A percentile compares a stretch with the other conserved stretches of the same genome.
Conservation (phyloP, 2,329 filamentous ascomycete genomes). For the Eutypa lata region DNA sequence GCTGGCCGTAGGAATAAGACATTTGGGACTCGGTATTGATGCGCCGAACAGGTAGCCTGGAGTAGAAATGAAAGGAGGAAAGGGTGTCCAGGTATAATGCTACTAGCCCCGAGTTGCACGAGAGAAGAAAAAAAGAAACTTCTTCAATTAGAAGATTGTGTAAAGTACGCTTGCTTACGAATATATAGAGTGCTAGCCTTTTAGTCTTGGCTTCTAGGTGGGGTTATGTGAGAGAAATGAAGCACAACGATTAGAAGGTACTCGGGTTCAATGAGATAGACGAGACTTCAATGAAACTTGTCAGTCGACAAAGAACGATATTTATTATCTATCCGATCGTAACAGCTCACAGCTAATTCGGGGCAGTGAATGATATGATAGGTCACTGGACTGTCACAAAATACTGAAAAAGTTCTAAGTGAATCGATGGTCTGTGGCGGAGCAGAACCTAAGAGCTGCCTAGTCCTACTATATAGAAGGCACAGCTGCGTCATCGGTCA, state of each 20-base stretch:
- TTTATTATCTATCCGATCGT: not conserved
- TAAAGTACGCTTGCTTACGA: too few species aligned
- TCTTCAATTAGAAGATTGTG: too few species aligned
- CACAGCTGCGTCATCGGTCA: too few species aligned
- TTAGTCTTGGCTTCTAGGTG: too few species aligned
- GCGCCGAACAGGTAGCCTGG: not conserved
- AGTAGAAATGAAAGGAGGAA: not conserved
- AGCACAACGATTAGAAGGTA: too few species aligned
- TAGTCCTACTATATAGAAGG: too few species aligned
- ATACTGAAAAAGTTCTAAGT: not conserved
- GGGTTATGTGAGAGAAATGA: too few species aligned
- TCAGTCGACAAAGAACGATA: not conserved
- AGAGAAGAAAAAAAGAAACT: too few species aligned
- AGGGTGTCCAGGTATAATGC: too few species aligned
- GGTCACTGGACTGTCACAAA: not conserved
- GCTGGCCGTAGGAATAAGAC: conserved; percentile 19
- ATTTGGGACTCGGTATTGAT: conserved; percentile 3
- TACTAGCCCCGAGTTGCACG: too few species aligned
- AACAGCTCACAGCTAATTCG: not conserved
- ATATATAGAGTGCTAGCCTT: too few species aligned
- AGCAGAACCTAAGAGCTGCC: not conserved
- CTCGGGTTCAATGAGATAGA: not conserved
- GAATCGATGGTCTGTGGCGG: not conserved
- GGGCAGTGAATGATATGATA: not conserved
- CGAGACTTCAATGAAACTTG: not conserved